Evolutionary conservation across 768 basidiomycete genomes (phyloP).

Genomic region (Mycena leptocephala): DNA sequence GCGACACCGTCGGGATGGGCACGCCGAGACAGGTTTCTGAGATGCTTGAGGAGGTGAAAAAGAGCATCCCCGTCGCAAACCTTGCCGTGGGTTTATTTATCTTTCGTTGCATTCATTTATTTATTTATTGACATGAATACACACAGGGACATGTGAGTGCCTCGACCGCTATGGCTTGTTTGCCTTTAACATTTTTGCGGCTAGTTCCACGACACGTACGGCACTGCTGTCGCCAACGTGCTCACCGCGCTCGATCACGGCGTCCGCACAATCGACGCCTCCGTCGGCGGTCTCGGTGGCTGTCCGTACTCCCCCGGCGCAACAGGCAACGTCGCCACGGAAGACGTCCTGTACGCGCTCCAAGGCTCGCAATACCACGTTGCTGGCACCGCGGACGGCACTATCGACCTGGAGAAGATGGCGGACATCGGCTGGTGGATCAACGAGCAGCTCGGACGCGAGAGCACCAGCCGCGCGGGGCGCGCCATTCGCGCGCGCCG

Average conservation of each 20-base stretch:
- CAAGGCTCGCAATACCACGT: slow-evolving; percentile 74
- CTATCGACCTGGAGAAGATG: slow-evolving; percentile 76
- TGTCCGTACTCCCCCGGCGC: slow-evolving; percentile 98
- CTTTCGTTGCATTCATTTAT: neutral
- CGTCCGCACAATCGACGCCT: slow-evolving; percentile 86
- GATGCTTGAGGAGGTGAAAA: slow-evolving; percentile 82
- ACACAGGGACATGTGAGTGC: slow-evolving; percentile 70
- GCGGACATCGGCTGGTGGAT: slow-evolving; percentile 91
- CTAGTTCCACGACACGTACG: slow-evolving; percentile 94
- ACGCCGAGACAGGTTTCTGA: slow-evolving; percentile 77
- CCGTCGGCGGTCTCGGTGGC: slow-evolving; percentile 92
- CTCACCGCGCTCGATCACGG: slow-evolving; percentile 81
- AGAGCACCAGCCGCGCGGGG: slow-evolving; percentile 85
- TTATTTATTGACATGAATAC: neutral
- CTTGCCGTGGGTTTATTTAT: slow-evolving; percentile 73
- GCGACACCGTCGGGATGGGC: slow-evolving; percentile 93
- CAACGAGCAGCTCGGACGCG: slow-evolving; percentile 73
- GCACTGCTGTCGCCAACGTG: slow-evolving; percentile 86
- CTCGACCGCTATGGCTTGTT: neutral
- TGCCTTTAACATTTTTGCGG: neutral
- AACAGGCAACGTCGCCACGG: slow-evolving; percentile 95
- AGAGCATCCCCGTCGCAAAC: slow-evolving; percentile 70
- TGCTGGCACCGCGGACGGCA: slow-evolving; percentile 57
- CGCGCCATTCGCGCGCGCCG: slow-evolving; percentile 75
- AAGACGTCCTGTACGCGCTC: slow-evolving; percentile 91